These are phyloP conservation scores for Bruguiera hainesii DNA, from an alignment of 441 rosid genomes.

Conservation along the genomic window DNA sequence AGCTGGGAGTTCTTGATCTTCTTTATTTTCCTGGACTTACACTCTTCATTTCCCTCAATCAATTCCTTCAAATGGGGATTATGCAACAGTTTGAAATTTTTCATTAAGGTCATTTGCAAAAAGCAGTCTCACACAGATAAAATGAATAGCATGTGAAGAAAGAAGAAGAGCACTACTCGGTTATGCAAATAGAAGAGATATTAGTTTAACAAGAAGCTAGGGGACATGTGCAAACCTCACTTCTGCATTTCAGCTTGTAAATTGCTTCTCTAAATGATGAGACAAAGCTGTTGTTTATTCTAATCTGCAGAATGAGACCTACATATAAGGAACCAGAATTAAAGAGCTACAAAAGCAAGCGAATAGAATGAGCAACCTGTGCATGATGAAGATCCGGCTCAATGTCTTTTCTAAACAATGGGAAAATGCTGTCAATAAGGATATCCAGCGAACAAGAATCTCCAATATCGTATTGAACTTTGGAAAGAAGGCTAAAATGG, in stretches of 20 bases:
- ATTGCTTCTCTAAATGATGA: slow-evolving; percentile 98
- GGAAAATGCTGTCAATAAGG: slow-evolving; percentile 97
- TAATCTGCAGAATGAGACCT: slow-evolving; percentile 65
- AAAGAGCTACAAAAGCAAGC: slow-evolving; percentile 19
- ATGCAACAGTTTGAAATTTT: too few relatives aligned
- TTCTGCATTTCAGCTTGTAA: slow-evolving; percentile 96
- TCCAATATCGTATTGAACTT: slow-evolving; percentile 94
- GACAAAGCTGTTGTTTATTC: slow-evolving; percentile 96
- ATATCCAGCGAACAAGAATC: slow-evolving; percentile 92
- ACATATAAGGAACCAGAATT: slow-evolving; percentile 28
- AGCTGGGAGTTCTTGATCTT: background rate
- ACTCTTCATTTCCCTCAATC: too few relatives aligned
- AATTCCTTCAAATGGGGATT: too few relatives aligned
- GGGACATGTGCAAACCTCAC: slow-evolving; percentile 60
- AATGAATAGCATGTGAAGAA: background rate
- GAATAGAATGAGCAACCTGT: slow-evolving; percentile 58
- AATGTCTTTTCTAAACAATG: slow-evolving; percentile 91
- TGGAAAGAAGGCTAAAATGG: slow-evolving; percentile 97
- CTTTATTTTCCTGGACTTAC: background rate
- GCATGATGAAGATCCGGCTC: slow-evolving; percentile 99
- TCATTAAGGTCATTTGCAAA: too few relatives aligned
- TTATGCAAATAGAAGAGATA: background rate
- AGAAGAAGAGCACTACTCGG: background rate
- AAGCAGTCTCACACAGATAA: too few relatives aligned
- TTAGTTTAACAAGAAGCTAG: slow-evolving; percentile 12